Evolutionary conservation across 306 rosid species (phyloP).

Genomic region (Medicago ruthenica): DNA sequence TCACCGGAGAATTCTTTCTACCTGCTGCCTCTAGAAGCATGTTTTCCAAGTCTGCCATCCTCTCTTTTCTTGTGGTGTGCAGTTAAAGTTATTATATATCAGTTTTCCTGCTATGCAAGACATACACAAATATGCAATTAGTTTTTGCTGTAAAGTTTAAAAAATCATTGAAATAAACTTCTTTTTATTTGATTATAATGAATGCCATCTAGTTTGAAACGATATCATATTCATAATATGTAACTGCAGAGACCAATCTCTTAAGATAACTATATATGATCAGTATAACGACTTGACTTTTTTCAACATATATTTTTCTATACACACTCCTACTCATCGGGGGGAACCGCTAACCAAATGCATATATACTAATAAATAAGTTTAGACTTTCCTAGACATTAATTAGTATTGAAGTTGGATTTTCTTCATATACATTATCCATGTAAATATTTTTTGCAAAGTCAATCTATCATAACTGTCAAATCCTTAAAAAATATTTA

Average conservation of each 20-base stretch:
- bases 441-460: neutral
- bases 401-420: no score
- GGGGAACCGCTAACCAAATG: no score
- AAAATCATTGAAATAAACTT: conserved; percentile 2
- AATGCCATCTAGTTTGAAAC: conserved; percentile 6
- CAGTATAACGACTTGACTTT: neutral
- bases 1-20: conserved; percentile 47
- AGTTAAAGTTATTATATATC: conserved; percentile 2
- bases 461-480: neutral
- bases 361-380: no score
- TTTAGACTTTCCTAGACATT: no score
- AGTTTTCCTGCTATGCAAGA: neutral
- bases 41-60: conserved; percentile 70
- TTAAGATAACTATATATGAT: neutral
- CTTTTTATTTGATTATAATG: neutral
- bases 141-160: neutral
- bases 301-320: no score
- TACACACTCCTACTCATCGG: no score
- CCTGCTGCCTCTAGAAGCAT: conserved; percentile 85
- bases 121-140: neutral
- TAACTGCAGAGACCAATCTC: neutral
- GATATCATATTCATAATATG: neutral
- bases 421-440: no score
- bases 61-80: conserved; percentile 18
- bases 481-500: no score